Evolutionary conservation across 305 asterid species (phyloP).

Genomic region (Plantago rigida): DNA sequence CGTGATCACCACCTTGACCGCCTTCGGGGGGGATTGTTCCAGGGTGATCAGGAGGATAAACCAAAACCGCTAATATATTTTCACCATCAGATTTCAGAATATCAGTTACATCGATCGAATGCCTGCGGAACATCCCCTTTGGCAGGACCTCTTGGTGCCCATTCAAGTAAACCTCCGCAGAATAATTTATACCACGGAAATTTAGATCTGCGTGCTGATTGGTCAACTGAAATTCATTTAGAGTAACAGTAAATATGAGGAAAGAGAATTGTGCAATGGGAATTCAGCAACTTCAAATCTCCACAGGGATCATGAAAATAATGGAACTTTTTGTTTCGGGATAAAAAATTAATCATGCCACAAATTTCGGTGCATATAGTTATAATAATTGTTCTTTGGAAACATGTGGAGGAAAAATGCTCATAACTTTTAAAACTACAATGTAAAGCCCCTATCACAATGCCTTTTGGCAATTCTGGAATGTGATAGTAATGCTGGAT

Average conservation of each 20-base stretch:
- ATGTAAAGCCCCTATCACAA: not conserved
- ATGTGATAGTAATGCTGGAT: no score
- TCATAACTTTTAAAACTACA: slow-evolving; percentile 3
- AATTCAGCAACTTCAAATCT: slow-evolving; percentile 17
- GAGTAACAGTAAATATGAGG: slow-evolving; percentile 25
- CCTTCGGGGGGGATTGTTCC: slow-evolving; percentile 82
- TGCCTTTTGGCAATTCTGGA: not conserved
- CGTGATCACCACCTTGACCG: slow-evolving; percentile 99
- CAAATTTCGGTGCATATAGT: not conserved
- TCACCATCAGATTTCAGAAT: slow-evolving; percentile 52
- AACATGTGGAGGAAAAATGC: not conserved
- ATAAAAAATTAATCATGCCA: not conserved
- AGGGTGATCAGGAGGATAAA: slow-evolving; percentile 96
- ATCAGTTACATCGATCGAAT: slow-evolving; percentile 64
- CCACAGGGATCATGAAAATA: not conserved
- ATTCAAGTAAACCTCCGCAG: slow-evolving; percentile 77
- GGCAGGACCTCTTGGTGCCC: slow-evolving; percentile 79
- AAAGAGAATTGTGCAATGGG: slow-evolving; percentile 6
- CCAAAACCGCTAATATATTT: slow-evolving; percentile 78
- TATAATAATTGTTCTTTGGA: not conserved
- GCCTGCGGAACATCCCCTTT: slow-evolving; percentile 96
- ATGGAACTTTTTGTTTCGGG: not conserved
- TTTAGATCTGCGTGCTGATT: slow-evolving; percentile 62
- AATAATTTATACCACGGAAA: slow-evolving; percentile 84
- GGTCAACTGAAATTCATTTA: slow-evolving; percentile 45